phyloP scores from a whole-genome alignment of 208 protist genomes.

The Angomonas ambiguus region DNA sequence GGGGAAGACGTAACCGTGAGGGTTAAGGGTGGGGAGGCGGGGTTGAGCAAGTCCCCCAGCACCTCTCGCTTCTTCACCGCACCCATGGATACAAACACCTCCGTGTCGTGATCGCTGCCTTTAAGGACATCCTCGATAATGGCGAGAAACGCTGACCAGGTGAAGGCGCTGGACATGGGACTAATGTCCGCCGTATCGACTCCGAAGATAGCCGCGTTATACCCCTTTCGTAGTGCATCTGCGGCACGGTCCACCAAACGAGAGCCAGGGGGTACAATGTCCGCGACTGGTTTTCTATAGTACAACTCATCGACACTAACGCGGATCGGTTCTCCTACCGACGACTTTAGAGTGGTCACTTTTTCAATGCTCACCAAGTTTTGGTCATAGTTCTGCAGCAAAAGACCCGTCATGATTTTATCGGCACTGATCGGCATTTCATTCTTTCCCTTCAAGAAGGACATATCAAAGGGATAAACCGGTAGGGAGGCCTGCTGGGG shows the following conservation, averaged over 20 bases:
- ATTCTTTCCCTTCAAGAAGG: background rate
- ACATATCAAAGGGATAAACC: constrained; percentile 15
- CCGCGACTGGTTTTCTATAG: background rate
- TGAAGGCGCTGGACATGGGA: background rate
- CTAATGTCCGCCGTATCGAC: constrained; percentile 25
- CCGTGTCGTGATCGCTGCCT: constrained; percentile 22
- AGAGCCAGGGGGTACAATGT: constrained; percentile 11
- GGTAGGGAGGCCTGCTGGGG: constrained; percentile 12
- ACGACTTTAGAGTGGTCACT: constrained; percentile 6
- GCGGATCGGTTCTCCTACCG: constrained; percentile 6
- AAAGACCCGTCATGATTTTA: constrained; percentile 10
- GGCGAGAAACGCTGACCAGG: constrained; percentile 12
- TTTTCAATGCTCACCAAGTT: constrained; percentile 3
- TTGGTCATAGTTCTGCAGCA: constrained; percentile 14
- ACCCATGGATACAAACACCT: constrained; percentile 40
- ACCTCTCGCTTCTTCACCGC: constrained; percentile 45
- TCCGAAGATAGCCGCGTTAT: constrained; percentile 38
- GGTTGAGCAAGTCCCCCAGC: constrained; percentile 41
- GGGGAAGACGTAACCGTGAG: constrained; percentile 44
- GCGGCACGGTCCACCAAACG: constrained; percentile 20
- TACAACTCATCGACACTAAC: constrained; percentile 24
- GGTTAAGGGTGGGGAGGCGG: constrained; percentile 13
- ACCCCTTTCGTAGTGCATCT: constrained; percentile 15
- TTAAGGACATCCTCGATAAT: constrained; percentile 26
- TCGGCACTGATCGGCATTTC: too few relatives aligned